Evolutionary conservation across 768 basidiomycete species (phyloP).

Genomic region (Boletus rubropictus): DNA sequence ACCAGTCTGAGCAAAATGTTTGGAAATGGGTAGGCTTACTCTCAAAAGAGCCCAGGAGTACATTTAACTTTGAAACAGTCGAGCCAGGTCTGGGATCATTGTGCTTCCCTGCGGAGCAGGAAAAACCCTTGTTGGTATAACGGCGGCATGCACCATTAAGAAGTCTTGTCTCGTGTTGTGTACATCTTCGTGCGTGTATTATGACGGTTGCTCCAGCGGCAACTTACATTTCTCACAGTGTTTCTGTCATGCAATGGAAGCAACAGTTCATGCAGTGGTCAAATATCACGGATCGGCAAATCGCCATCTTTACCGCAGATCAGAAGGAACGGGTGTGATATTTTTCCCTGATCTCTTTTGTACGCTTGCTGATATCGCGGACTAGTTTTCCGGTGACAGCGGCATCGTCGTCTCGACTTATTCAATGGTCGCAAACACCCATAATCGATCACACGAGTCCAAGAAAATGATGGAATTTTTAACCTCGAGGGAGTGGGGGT

Average conservation of each 20-base stretch:
- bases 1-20: conserved; percentile 99
- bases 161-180: conserved; percentile 97
- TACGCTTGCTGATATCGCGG: conserved; percentile 5
- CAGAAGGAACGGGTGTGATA: conserved; percentile 86
- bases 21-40: conserved; percentile 76
- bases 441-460: conserved; percentile 96
- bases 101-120: conserved; percentile 98
- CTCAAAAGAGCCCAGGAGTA: background rate
- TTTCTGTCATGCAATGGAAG: conserved; percentile 98
- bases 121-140: conserved; percentile 99
- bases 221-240: conserved; percentile 37
- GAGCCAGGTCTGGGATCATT: conserved; percentile 96
- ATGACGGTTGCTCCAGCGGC: background rate
- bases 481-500: conserved; percentile 98
- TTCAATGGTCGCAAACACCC: conserved; percentile 98
- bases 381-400: conserved; percentile 90
- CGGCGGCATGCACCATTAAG: conserved; percentile 98
- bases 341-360: background rate
- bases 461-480: conserved; percentile 99
- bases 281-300: conserved; percentile 93
- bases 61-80: conserved; percentile 42
- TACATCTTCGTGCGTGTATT: conserved; percentile 79
- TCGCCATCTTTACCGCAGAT: conserved; percentile 95
- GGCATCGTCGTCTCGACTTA: conserved; percentile 99
- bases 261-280: conserved; percentile 99